Percentiles rank a stretch among this genome's conserved stretches.
Evolutionary conservation across 805 yeast species (phyloP).

Genomic region (Clavispora vitiphila): DNA sequence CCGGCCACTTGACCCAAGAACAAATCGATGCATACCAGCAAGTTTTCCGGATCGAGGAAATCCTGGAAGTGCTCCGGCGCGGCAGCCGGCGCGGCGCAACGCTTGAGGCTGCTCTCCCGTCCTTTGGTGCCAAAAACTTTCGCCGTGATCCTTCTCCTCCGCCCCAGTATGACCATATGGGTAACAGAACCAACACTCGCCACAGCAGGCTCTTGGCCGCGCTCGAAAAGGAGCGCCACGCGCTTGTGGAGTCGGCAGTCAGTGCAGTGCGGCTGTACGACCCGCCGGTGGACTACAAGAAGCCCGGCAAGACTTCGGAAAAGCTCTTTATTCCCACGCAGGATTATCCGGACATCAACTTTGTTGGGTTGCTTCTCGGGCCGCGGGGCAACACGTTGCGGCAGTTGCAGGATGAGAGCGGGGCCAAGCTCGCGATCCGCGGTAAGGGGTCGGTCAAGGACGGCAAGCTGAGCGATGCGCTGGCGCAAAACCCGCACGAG

Average conservation of each 20-base stretch:
- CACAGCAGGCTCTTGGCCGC: constrained; percentile 48
- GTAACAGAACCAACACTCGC: constrained; percentile 82
- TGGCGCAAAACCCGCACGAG: constrained; percentile 38
- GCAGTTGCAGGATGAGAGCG: constrained; percentile 75
- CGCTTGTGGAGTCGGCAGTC: constrained; percentile 69
- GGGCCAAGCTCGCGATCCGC: constrained; percentile 85
- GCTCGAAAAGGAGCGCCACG: constrained; percentile 75
- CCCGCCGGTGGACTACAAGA: constrained; percentile 78
- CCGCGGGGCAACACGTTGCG: constrained; percentile 93
- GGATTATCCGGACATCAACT: constrained; percentile 88
- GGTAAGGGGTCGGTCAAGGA: constrained; percentile 96
- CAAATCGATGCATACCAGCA: constrained; percentile 73
- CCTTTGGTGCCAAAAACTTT: constrained; percentile 34
- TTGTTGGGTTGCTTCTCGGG: constrained; percentile 85
- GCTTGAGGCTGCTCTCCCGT: constrained; percentile 47
- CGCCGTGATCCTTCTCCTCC: constrained; percentile 81
- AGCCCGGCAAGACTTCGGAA: constrained; percentile 63
- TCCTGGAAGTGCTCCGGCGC: constrained; percentile 50
- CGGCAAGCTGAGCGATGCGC: constrained; percentile 49
- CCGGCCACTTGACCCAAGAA: constrained; percentile 51
- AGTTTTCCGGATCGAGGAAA: constrained; percentile 73
- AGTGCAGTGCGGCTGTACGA: constrained; percentile 67
- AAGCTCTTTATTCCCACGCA: constrained; percentile 80
- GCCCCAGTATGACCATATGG: constrained; percentile 79
- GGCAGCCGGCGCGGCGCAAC: constrained; percentile 20